Evolutionary conservation across 2,329 filamentous ascomycete species (phyloP), one percentile per base, ranked within the genome.

Genomic region (Phaeosphaeria sp.): DNA sequence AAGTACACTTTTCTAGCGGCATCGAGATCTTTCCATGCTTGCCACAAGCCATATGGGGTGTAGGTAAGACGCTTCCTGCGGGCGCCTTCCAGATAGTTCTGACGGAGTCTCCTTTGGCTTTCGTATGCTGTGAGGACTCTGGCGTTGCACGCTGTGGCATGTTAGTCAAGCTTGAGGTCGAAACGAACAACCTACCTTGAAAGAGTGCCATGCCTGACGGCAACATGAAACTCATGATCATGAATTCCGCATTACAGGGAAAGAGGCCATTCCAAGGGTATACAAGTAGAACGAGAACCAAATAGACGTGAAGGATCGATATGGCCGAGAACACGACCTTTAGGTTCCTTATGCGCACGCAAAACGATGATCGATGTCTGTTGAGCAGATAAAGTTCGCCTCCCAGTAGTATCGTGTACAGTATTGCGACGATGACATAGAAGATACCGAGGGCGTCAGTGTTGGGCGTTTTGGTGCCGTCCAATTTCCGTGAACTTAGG

Each of bases 131-230:
- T 75, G 30, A 77, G 62, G 2, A 77, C 73, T 54, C 69, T 69
- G 21, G 74, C 74, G 53, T 77, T 77, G 58, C 74, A 76, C 3
- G 71, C 74, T 74, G 45, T 7, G 3, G 30, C 17, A 6, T 2
- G 30, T 59, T 47, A 62, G 56, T 27, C 52, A 21, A 21, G 9
- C 3, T 7, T 36, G 15, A 2, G 36, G 13, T 24, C 18, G 21
- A 11, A 30, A 21, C 17, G 6, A 13, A 8, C 15, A 20, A 46
- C 57, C 49, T 62, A 75, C 74, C 72, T 65, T 77, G 74, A 54
- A 78, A 78, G 20, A 77, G 65, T 3, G 74, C 74, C 72, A 78
- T 77, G n/a, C 75, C 75, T 7, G 66, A 70, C 7, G 75, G 75
- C 11, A 77, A 61, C 39, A 76, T 76, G 20, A 77, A 60, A 9